Evolutionary conservation across 768 basidiomycete genomes (phyloP).

Genomic region (Leccinum subgranulosum): DNA sequence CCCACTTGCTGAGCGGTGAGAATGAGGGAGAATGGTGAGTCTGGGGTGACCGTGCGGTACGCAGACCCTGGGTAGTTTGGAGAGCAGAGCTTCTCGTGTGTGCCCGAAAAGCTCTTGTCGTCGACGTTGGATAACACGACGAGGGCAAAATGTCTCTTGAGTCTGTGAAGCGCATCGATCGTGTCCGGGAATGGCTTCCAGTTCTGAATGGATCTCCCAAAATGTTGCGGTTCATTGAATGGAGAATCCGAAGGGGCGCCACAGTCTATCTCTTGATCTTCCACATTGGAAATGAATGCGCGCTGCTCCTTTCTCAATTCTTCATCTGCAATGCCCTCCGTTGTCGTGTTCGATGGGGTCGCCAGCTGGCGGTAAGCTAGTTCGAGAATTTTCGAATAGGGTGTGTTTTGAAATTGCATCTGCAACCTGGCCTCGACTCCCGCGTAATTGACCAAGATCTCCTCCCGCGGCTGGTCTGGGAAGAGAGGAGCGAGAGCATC

Average conservation of each 20-base stretch:
- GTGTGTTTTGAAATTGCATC: constrained; percentile 51
- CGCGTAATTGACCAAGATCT: constrained; percentile 50
- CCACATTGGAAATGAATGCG: constrained; percentile 3
- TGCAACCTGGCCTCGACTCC: constrained; percentile 57
- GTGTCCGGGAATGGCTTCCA: constrained; percentile 74
- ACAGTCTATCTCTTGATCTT: neutral
- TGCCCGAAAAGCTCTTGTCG: constrained; percentile 55
- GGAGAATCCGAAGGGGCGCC: neutral
- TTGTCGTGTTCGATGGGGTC: constrained; percentile 35
- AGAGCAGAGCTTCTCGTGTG: constrained; percentile 47
- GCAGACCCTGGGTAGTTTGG: constrained; percentile 13
- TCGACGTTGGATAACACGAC: constrained; percentile 79
- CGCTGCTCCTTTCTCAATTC: constrained; percentile 19
- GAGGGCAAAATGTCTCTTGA: constrained; percentile 64
- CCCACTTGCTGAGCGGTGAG: constrained; percentile 71
- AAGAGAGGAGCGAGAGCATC: constrained; percentile 37
- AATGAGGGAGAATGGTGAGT: constrained; percentile 62
- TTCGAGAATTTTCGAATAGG: constrained; percentile 61
- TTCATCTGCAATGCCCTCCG: constrained; percentile 28
- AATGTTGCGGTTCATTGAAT: constrained; percentile 39
- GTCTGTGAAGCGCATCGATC: constrained; percentile 50
- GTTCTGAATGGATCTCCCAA: constrained; percentile 55
- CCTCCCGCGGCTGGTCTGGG: constrained; percentile 22
- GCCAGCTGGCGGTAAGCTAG: constrained; percentile 32
- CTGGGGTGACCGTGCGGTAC: constrained; percentile 41